A percentile compares a stretch with the other conserved stretches of the same genome.
Evolutionary conservation across 495 filamentous ascomycete genomes (phyloP).

Genomic region (Articulospora tetracladia): DNA sequence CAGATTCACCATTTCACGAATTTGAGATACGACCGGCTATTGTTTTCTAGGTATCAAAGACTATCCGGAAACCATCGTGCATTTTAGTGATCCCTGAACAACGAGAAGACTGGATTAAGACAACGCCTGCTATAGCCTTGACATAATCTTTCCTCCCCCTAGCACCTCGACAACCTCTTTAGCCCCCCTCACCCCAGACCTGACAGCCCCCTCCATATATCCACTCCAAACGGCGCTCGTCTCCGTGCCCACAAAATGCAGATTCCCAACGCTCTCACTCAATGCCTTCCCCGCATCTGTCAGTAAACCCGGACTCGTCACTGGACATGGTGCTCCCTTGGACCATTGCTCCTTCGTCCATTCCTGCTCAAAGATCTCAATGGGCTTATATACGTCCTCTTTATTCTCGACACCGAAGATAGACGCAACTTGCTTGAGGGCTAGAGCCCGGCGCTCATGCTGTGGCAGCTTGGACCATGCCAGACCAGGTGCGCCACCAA

Average conservation of each 20-base stretch:
- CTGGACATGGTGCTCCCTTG: conserved; percentile 23
- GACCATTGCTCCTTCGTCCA: conserved; percentile 29
- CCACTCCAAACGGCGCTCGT: conserved; percentile 40
- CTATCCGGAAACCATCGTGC: no score
- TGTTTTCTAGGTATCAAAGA: no score
- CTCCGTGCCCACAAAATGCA: conserved; percentile 48
- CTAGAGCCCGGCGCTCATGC: background rate
- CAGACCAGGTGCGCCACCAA: conserved; percentile 31
- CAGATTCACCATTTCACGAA: no score
- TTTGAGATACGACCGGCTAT: no score
- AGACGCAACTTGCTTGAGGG: conserved; percentile 14
- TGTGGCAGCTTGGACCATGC: conserved; percentile 26
- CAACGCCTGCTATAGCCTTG: background rate
- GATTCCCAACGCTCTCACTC: conserved; percentile 26
- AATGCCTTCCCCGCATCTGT: conserved; percentile 23
- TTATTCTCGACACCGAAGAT: background rate
- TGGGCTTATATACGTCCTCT: conserved; percentile 15
- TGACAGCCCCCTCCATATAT: conserved; percentile 47
- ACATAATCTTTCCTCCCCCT: background rate
- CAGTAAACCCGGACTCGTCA: conserved; percentile 27
- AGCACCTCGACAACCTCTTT: conserved; percentile 25
- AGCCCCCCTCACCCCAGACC: conserved; percentile 34
- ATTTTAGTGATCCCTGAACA: background rate
- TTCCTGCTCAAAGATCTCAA: conserved; percentile 25
- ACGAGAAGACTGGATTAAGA: background rate